Percentiles rank a stretch among this genome's conserved stretches.
phyloP scores from a whole-genome alignment of 139 green algal species.

The Chlorella sp. region DNA sequence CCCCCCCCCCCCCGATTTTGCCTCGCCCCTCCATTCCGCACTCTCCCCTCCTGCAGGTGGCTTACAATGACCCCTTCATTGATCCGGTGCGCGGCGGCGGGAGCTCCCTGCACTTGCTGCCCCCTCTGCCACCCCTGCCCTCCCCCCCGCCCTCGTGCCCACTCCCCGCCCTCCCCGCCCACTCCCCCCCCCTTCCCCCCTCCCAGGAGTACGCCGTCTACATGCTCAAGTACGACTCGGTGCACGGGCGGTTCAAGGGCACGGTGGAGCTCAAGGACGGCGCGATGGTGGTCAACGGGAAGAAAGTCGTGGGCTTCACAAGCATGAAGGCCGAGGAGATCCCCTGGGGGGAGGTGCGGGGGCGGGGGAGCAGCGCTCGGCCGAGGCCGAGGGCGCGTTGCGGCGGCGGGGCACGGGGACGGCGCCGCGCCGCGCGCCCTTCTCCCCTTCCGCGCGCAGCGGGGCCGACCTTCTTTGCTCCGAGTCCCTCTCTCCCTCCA shows the following conservation, averaged over 20 bases:
- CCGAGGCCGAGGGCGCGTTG: too few relatives aligned
- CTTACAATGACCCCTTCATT: constrained; percentile 93
- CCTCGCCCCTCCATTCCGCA: not conserved
- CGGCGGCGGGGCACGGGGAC: too few relatives aligned
- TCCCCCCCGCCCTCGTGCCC: not conserved
- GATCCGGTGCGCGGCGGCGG: constrained; percentile 37
- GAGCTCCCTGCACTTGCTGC: not conserved
- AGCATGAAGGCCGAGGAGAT: constrained; percentile 85
- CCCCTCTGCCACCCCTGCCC: not conserved
- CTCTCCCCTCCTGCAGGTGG: constrained; percentile 43
- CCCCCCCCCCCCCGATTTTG: not conserved
- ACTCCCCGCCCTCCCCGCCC: not conserved
- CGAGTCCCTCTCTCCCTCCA: too few relatives aligned
- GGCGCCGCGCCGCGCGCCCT: too few relatives aligned
- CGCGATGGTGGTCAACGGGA: constrained; percentile 71
- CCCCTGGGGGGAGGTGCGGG: constrained; percentile 81
- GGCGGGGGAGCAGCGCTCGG: too few relatives aligned
- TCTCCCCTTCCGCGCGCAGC: too few relatives aligned
- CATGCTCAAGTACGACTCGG: constrained; percentile 93
- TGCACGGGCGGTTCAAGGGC: constrained; percentile 74
- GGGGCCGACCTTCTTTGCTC: too few relatives aligned
- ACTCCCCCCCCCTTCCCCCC: not conserved
- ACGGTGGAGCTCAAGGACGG: constrained; percentile 48
- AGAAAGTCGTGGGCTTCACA: constrained; percentile 71
- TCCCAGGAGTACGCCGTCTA: constrained; percentile 61